These are phyloP conservation scores for Clathrus columnatus DNA, from an alignment of 768 basidiomycete species.

Conservation along the genomic window DNA sequence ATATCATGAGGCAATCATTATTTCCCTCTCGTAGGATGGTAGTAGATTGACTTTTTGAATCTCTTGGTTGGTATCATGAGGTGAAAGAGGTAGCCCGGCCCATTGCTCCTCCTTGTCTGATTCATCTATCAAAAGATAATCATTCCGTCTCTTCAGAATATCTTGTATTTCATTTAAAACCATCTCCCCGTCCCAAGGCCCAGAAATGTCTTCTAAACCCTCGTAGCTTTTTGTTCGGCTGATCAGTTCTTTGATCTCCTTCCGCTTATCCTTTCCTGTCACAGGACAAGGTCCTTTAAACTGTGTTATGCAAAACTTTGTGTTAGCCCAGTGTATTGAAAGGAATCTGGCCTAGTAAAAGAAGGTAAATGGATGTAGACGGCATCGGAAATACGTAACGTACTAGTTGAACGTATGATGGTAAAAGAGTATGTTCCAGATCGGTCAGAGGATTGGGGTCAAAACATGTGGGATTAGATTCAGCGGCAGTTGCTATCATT, in stretches of 20 bases:
- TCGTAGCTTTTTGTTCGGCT: conserved; percentile 51
- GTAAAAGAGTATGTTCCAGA: conserved; percentile 58
- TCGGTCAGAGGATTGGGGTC: conserved; percentile 56
- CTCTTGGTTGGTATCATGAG: background rate
- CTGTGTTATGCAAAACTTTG: conserved; percentile 81
- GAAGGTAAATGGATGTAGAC: background rate
- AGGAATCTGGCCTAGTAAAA: conserved; percentile 56
- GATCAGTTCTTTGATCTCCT: conserved; percentile 43
- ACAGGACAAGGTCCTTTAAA: conserved; percentile 61
- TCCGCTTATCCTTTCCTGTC: conserved; percentile 51
- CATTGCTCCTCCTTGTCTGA: background rate
- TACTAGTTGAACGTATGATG: conserved; percentile 69
- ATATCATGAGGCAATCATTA: too few species aligned
- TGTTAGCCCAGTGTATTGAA: conserved; percentile 71
- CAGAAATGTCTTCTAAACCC: conserved; percentile 2
- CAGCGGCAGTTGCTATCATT: conserved; percentile 95
- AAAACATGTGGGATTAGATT: conserved; percentile 88
- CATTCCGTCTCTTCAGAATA: background rate
- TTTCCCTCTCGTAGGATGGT: too few species aligned
- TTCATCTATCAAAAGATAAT: background rate
- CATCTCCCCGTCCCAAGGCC: background rate
- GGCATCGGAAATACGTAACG: conserved; percentile 17
- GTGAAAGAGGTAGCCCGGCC: background rate
- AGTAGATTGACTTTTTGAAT: too few species aligned
- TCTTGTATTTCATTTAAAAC: conserved; percentile 1